Evolutionary conservation across 2,329 filamentous ascomycete genomes (phyloP), one percentile per base, ranked within the genome.

Genomic region (Fusarium pseudocircinatum): DNA sequence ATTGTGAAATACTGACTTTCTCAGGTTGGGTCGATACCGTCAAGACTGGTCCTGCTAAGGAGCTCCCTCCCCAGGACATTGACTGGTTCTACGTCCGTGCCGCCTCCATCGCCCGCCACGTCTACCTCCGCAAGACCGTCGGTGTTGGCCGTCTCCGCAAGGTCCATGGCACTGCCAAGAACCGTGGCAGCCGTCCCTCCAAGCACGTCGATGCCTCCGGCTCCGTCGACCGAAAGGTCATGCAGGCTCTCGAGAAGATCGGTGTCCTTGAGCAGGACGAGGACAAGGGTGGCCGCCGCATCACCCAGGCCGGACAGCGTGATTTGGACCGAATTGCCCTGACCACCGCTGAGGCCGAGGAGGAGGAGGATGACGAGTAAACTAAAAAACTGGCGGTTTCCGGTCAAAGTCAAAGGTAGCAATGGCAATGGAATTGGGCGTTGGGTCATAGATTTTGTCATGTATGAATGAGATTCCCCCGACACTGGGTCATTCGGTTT

Each of bases 121-220:
- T 99, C 90, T 99, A 99, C 91, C 90, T 99, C 86, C 94, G 96
- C 89, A 99, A 99, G 91, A 98, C 95, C 75, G 95, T 99, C 84
- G 96, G 96, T 90, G 94, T 99, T 80, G 96, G 96, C 87, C 95
- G 96, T 84, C 92, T 99, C 81, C 93, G 96, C 86, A 97, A 97
- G 90, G 93, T 93, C 78, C 96, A 99, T 91, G 96, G 95, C 82
- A 93, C 91, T 80, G 93, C 93, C 89, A 98, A 97, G 92, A 99
- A 98, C 93, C 95, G 96, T 81, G 96, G 96, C 81, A 91, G 91
- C 80, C 91, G 93, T 79, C 96, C 96, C 84, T 94, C 92, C 77
- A 92, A 97, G 88, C 96, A 99, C 91, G 94, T 97, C 82, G 93
- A 98, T 84, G 96, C 95, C 85, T 95, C 92, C 79, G 96, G 96